Percentiles rank a stretch among this genome's conserved stretches.
Evolutionary conservation across 2,329 filamentous ascomycete species (phyloP).

Genomic region (Talaromyces sp.): DNA sequence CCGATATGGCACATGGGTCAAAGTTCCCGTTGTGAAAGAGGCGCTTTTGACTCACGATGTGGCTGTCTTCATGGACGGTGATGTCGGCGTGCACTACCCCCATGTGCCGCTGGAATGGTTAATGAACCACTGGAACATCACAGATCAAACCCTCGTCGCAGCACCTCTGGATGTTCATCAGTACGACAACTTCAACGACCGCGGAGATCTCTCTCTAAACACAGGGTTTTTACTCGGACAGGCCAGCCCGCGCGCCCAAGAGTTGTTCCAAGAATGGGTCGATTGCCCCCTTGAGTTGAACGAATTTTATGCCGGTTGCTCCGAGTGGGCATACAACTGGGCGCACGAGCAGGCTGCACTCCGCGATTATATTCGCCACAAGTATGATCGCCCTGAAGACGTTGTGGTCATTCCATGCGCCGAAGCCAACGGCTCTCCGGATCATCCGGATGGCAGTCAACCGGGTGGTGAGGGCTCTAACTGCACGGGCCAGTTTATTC

Average conservation of each 20-base stretch:
- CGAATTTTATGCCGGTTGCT: slow-evolving; percentile 11
- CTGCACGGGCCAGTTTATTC: slow-evolving; percentile 14
- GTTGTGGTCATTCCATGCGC: slow-evolving; percentile 13
- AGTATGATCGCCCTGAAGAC: slow-evolving; percentile 14
- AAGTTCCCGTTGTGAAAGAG: slow-evolving; percentile 36
- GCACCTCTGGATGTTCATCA: slow-evolving; percentile 44
- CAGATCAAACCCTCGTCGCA: slow-evolving; percentile 36
- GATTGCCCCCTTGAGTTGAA: slow-evolving; percentile 10
- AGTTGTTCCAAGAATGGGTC: slow-evolving; percentile 17
- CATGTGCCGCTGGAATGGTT: slow-evolving; percentile 46
- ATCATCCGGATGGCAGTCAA: slow-evolving; percentile 8
- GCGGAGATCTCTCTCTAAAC: slow-evolving; percentile 33
- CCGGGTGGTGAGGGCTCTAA: slow-evolving; percentile 5
- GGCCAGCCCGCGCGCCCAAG: slow-evolving; percentile 12
- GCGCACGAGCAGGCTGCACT: slow-evolving; percentile 17
- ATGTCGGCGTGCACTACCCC: slow-evolving; percentile 38
- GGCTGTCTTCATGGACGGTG: slow-evolving; percentile 44
- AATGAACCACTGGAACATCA: slow-evolving; percentile 44
- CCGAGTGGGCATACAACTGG: slow-evolving; percentile 13
- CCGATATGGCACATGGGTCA: slow-evolving; percentile 45
- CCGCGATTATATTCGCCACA: slow-evolving; percentile 15
- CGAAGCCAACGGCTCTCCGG: slow-evolving; percentile 17
- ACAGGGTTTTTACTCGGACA: slow-evolving; percentile 43
- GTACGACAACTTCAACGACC: slow-evolving; percentile 33
- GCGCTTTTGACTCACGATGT: slow-evolving; percentile 37